Evolutionary conservation across 352 stramenopile genomes (phyloP).

Genomic region (Pilasporangium apinafurcum): DNA sequence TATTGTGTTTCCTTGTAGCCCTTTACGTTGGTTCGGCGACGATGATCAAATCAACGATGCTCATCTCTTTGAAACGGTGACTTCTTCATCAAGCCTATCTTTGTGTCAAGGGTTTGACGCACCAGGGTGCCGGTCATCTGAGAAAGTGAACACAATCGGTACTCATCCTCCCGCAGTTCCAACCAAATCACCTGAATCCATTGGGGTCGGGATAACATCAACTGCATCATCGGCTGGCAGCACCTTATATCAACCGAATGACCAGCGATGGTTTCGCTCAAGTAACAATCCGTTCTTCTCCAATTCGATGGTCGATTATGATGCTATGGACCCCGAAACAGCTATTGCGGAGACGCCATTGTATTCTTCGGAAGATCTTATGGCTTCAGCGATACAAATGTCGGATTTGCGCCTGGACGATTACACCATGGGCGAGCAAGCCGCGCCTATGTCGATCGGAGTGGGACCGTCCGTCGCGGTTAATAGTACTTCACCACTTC

Average conservation of each 20-base stretch:
- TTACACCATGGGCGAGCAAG: conserved; percentile 35
- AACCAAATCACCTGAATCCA: too few species aligned
- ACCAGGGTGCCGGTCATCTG: background rate
- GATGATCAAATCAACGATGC: conserved; percentile 56
- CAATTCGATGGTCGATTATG: conserved; percentile 15
- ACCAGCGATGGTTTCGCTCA: conserved; percentile 47
- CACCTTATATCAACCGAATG: conserved; percentile 7
- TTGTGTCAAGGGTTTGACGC: conserved; percentile 6
- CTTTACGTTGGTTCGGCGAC: conserved; percentile 40
- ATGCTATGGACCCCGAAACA: conserved; percentile 62
- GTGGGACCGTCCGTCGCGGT: background rate
- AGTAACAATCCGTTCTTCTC: conserved; percentile 51
- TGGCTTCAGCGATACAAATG: conserved; percentile 44
- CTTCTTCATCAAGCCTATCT: conserved; percentile 20
- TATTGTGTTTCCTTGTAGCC: conserved; percentile 3
- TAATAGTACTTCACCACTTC: conserved; percentile 22
- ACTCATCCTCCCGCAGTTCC: too few species aligned
- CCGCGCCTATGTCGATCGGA: conserved; percentile 1
- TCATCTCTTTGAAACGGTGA: conserved; percentile 45
- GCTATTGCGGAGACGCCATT: conserved; percentile 62
- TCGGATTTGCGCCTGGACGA: conserved; percentile 67
- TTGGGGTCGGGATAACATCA: too few species aligned
- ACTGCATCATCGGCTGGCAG: background rate
- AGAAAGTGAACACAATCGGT: too few species aligned
- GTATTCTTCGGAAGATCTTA: conserved; percentile 46